Base-by-base conservation (phyloP, 768 basidiomycete species). In the Naganishia vaughanmartiniae region DNA sequence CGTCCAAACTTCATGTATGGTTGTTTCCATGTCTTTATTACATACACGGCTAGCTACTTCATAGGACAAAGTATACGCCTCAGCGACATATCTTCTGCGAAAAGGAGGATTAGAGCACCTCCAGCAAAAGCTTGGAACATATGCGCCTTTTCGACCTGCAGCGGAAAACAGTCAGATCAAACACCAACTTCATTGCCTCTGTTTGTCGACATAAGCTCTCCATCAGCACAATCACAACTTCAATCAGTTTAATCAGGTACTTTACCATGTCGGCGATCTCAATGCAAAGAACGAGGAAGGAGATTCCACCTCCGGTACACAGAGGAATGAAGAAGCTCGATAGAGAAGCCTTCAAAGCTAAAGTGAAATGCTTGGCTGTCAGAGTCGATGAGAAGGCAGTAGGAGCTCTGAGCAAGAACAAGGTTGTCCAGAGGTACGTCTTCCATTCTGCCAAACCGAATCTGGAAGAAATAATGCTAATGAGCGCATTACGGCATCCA, bases 331-430 rank as follows among this genome's bases (percentile, higher is more conserved):
- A 84, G n/a, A 60, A 34, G 78, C 80, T 53, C 79, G 87, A 92
- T 81, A 86, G 85, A 71, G 76, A 80, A 72, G 85, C 83, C 9
- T 96, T 96, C 77, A 84, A 78, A 30, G 89, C 87, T 79, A 84
- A 85, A 0, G 75, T 94, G 10, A 83, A 87, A 9, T 85, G 93
- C 12, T 83, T 94, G 36, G 90, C 89, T 28, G 87, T 85, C 26
- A 85, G 87, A 28, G 84, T 91, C 15, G 83, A 86, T 51, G 85
- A 88, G 11, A 80, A 80, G 12, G 85, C 86, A 76, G 86, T 88
- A 0, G 84, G 86, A 1, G 76, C 77, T 0, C 73, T 93, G 34
- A 78, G 75, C 53, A 72, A 68, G 6, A 73, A 76, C 69, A 76
- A 73, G n/a, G 66, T 72, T 19, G 42, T 79, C 5, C 73, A 69